A percentile compares a stretch with the other conserved stretches of the same genome.
These are phyloP conservation scores for Mediolabrus comicus DNA, from an alignment of 108 stramenopile genomes.

Conservation along the genomic window DNA sequence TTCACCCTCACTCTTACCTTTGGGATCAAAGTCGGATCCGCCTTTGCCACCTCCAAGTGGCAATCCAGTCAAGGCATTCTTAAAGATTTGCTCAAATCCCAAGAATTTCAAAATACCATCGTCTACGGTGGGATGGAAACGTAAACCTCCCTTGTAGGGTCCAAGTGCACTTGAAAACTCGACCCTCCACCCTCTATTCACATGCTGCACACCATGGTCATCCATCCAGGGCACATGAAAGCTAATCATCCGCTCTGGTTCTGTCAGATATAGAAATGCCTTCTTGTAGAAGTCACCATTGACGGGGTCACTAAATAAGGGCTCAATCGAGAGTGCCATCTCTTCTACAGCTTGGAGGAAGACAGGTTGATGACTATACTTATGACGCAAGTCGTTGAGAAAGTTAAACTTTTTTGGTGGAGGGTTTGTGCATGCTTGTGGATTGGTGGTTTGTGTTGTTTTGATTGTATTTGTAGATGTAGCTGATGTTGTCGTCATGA, in stretches of 20 bases:
- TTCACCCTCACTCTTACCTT: conserved; percentile 74
- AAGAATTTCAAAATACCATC: conserved; percentile 85
- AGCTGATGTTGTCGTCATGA: not conserved
- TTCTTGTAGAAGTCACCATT: conserved; percentile 68
- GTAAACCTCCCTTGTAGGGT: conserved; percentile 93
- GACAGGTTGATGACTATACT: conserved; percentile 67
- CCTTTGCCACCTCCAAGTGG: conserved; percentile 52
- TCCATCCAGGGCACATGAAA: conserved; percentile 77
- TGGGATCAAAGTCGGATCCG: conserved; percentile 85
- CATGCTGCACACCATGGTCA: conserved; percentile 27
- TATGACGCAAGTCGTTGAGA: conserved; percentile 52
- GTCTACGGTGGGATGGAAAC: conserved; percentile 89
- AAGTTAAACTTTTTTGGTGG: conserved; percentile 40
- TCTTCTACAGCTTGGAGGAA: conserved; percentile 77
- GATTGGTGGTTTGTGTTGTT: not conserved
- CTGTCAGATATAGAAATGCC: conserved; percentile 72
- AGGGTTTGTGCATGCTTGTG: not conserved
- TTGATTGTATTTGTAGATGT: not conserved
- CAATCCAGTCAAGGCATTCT: conserved; percentile 78
- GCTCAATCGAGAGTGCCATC: conserved; percentile 60
- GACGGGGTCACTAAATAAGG: conserved; percentile 56
- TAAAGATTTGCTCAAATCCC: conserved; percentile 85
- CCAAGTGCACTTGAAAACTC: conserved; percentile 87
- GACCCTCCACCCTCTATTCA: conserved; percentile 76
- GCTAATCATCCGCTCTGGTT: conserved; percentile 71